phyloP scores from a whole-genome alignment of 768 basidiomycete species.

The Xanthoconium stramineum region DNA sequence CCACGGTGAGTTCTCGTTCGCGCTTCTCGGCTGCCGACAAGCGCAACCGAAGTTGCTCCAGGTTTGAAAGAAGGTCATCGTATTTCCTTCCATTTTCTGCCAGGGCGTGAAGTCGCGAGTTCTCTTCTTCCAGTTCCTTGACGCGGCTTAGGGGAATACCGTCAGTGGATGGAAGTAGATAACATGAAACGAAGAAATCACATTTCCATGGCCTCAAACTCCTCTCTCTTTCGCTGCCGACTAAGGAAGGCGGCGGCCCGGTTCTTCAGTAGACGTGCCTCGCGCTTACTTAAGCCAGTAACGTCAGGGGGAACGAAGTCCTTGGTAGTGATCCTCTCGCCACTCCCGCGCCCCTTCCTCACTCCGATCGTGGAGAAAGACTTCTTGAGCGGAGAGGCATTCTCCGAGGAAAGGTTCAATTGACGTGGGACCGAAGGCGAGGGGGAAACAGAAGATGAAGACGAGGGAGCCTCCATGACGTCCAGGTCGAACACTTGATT shows the following conservation, averaged over 20 bases:
- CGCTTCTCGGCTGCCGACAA: slow-evolving; percentile 63
- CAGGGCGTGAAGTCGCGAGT: slow-evolving; percentile 64
- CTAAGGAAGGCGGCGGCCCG: slow-evolving; percentile 89
- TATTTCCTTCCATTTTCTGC: slow-evolving; percentile 43
- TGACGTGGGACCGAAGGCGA: slow-evolving; percentile 31
- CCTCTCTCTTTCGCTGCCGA: slow-evolving; percentile 87
- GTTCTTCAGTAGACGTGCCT: slow-evolving; percentile 90
- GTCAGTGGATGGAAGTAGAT: slow-evolving; percentile 14
- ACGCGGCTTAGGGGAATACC: slow-evolving; percentile 57
- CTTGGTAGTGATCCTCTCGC: slow-evolving; percentile 58
- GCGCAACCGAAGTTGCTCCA: slow-evolving; percentile 65
- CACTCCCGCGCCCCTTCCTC: slow-evolving; percentile 48
- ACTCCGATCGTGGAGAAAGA: slow-evolving; percentile 47
- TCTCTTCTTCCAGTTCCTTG: slow-evolving; percentile 81
- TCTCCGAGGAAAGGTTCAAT: slow-evolving; percentile 35
- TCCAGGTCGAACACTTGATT: slow-evolving; percentile 68
- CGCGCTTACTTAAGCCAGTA: slow-evolving; percentile 82
- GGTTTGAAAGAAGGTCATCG: slow-evolving; percentile 49
- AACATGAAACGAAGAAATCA: slow-evolving; percentile 42
- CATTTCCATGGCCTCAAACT: slow-evolving; percentile 90
- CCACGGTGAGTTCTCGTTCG: slow-evolving; percentile 61
- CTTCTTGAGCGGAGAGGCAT: slow-evolving; percentile 25
- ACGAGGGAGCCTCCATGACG: slow-evolving; percentile 28
- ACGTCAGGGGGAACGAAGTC: slow-evolving; percentile 90
- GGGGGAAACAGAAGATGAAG: slow-evolving; percentile 33